Evolutionary conservation across 2,329 filamentous ascomycete genomes (phyloP).

Genomic region (Colletotrichum sp.): DNA sequence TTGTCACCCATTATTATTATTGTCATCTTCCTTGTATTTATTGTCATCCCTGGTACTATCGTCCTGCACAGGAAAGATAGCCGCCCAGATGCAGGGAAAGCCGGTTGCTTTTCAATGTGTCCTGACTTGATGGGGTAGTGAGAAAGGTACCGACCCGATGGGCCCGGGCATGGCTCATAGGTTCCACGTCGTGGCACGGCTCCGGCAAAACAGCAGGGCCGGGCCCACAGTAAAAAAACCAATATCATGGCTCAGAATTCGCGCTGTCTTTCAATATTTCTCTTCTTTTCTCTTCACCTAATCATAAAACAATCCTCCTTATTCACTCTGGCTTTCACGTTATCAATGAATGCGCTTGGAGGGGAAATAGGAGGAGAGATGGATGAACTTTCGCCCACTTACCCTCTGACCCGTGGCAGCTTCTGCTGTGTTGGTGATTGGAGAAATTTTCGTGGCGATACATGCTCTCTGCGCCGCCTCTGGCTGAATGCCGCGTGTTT

Average conservation of each 20-base stretch:
- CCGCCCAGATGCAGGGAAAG: not conserved
- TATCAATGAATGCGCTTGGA: conserved; percentile 60
- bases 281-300: conserved; percentile 36
- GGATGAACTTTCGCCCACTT: conserved; percentile 48
- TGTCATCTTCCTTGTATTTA: not conserved
- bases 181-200: not conserved
- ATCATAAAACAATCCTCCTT: conserved; percentile 55
- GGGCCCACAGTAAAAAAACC: not conserved
- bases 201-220: conserved; percentile 9
- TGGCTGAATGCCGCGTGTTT: not conserved
- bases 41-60: not conserved
- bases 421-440: conserved; percentile 31
- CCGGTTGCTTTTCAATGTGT: not conserved
- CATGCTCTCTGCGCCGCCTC: conserved; percentile 20
- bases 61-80: not conserved
- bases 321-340: conserved; percentile 72
- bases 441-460: conserved; percentile 40
- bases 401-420: conserved; percentile 49
- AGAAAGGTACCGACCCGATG: too few relatives aligned
- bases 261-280: not conserved
- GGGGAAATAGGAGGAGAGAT: conserved; percentile 78
- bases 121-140: not conserved
- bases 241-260: conserved; percentile 24
- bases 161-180: too few relatives aligned
- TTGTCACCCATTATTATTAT: not conserved